Conservation (phyloP, 371 early-diverging fungal genomes). For the Lichtheimia ramosa region DNA sequence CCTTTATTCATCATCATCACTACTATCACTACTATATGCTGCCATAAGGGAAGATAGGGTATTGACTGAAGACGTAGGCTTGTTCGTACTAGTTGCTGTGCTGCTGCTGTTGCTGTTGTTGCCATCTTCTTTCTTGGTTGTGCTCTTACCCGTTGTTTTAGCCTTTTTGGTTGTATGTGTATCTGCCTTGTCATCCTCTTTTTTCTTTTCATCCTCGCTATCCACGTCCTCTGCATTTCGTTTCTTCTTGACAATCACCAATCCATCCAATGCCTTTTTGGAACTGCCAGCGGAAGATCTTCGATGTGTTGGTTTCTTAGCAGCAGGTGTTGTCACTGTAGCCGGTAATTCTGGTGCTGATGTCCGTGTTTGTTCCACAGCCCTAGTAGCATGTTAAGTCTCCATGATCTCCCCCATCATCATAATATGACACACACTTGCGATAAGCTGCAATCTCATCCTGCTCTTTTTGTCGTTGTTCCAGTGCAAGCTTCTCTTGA, state of each 20-base stretch:
- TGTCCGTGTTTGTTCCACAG: slow-evolving; percentile 15
- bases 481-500: slow-evolving; percentile 52
- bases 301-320: background rate
- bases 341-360: background rate
- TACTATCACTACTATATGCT: slow-evolving; percentile 34
- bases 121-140: slow-evolving; percentile 11
- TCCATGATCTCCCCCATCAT: background rate
- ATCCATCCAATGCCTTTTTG: slow-evolving; percentile 21
- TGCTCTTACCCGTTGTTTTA: slow-evolving; percentile 3
- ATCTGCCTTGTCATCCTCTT: slow-evolving; percentile 3
- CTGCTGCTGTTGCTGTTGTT: background rate
- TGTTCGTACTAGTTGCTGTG: background rate
- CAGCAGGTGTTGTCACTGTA: background rate
- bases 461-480: slow-evolving; percentile 54
- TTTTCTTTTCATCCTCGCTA: background rate
- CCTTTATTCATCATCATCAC: slow-evolving; percentile 18
- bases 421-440: slow-evolving; percentile 24
- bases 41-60: slow-evolving; percentile 18
- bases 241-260: slow-evolving; percentile 38
- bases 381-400: slow-evolving; percentile 13
- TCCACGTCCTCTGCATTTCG: slow-evolving; percentile 15
- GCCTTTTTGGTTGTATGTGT: slow-evolving; percentile 6
- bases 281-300: background rate
- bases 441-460: slow-evolving; percentile 65
- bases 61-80: background rate